Evolutionary conservation across 1,284 basidiomycete species (phyloP).

Genomic region (Phellopilus nigrolimitatus): DNA sequence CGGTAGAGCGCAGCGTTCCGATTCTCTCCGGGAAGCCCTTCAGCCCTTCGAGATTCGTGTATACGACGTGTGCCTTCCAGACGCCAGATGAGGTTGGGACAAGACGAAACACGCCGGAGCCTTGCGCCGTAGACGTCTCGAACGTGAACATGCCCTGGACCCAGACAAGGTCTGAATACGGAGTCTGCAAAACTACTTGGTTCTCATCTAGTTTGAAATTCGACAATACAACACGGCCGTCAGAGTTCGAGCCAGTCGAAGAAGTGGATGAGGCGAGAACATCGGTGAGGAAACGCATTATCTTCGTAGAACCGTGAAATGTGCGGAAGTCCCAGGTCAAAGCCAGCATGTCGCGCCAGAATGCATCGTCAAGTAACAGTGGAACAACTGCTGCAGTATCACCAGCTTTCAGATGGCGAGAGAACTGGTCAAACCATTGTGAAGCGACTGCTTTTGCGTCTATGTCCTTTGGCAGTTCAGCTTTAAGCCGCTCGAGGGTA

Average conservation of each 20-base stretch:
- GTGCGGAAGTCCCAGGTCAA: conserved; percentile 34
- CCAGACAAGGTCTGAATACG: conserved; percentile 32
- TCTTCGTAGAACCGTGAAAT: conserved; percentile 27
- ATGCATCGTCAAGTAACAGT: conserved; percentile 24
- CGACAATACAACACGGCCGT: neutral
- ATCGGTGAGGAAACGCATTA: conserved; percentile 22
- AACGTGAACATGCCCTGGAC: conserved; percentile 33
- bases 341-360: conserved; percentile 31
- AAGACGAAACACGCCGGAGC: conserved; percentile 30
- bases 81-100: conserved; percentile 32
- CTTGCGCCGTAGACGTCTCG: conserved; percentile 28
- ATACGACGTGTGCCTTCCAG: conserved; percentile 56
- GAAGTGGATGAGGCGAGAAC: conserved; percentile 21
- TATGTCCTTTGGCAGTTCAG: conserved; percentile 6
- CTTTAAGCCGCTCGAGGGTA: conserved; percentile 10
- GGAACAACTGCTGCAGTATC: conserved; percentile 4
- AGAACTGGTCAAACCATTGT: conserved; percentile 14
- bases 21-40: conserved; percentile 45
- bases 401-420: conserved; percentile 1
- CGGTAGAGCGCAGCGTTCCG: conserved; percentile 34
- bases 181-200: conserved; percentile 22
- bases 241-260: conserved; percentile 6
- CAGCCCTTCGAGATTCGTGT: conserved; percentile 57
- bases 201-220: conserved; percentile 4
- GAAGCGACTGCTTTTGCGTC: conserved; percentile 7